Conservation (phyloP, 495 filamentous ascomycete genomes). For the Diplogelasinospora grovesii region DNA sequence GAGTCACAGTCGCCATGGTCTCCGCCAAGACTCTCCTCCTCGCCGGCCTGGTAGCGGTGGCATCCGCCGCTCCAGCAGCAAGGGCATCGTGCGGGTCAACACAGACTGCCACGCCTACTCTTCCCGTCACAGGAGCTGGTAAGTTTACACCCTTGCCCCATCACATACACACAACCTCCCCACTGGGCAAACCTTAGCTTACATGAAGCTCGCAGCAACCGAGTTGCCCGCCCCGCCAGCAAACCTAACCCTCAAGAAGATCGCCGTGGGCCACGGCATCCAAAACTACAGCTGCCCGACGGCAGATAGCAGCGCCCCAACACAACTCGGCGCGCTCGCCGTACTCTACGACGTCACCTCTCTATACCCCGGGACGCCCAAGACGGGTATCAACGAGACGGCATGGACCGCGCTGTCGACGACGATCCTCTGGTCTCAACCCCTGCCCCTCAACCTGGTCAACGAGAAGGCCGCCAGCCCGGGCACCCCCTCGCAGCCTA, state of each 20-base stretch:
- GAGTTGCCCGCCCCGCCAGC: conserved; percentile 42
- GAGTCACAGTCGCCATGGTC: conserved; percentile 28
- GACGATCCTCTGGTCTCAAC: conserved; percentile 24
- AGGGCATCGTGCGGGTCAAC: no score
- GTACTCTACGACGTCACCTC: conserved; percentile 55
- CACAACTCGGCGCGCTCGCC: conserved; percentile 62
- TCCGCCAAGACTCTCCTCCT: conserved; percentile 18
- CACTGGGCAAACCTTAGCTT: no score
- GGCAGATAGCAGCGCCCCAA: conserved; percentile 25
- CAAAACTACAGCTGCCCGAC: conserved; percentile 68
- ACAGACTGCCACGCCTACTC: conserved; percentile 10
- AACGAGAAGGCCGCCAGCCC: no score
- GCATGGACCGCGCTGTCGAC: conserved; percentile 28
- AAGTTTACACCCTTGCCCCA: background rate
- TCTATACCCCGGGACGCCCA: conserved; percentile 37
- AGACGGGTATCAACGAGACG: conserved; percentile 7
- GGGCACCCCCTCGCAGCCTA: conserved; percentile 16
- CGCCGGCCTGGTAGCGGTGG: conserved; percentile 20
- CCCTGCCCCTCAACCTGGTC: conserved; percentile 33
- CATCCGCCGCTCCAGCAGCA: conserved; percentile 16
- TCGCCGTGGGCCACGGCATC: conserved; percentile 63
- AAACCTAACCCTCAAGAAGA: conserved; percentile 48
- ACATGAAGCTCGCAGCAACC: conserved; percentile 8
- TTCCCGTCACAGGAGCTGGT: conserved; percentile 21
- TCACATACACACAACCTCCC: background rate